Percentiles rank a stretch among this genome's conserved stretches.
These are phyloP conservation scores for Viridothelium virens DNA, from an alignment of 495 filamentous ascomycete genomes.

Conservation along the genomic window DNA sequence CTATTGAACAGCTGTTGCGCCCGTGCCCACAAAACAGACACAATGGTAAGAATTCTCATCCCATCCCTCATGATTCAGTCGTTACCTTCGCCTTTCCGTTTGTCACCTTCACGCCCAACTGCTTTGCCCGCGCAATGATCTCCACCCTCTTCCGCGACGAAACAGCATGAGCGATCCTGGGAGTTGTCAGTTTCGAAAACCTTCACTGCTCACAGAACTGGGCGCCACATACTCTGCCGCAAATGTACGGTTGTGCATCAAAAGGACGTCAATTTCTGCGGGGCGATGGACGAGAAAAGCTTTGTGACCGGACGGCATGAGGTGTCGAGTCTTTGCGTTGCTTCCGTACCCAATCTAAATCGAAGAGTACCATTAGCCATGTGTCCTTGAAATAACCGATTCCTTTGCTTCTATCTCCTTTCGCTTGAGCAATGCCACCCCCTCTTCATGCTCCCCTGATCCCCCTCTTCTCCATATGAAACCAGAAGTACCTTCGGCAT, in stretches of 20 bases:
- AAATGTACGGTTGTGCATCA: constrained; percentile 99
- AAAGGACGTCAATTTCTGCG: constrained; percentile 88
- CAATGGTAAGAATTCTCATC: not conserved
- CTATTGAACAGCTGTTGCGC: not conserved
- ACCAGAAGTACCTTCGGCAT: constrained; percentile 83
- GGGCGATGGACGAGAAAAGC: constrained; percentile 97
- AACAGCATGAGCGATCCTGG: constrained; percentile 90
- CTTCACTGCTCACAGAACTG: constrained; percentile 10
- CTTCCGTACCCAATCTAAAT: constrained; percentile 89
- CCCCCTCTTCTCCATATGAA: not conserved
- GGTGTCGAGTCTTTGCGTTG: constrained; percentile 97
- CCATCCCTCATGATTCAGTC: constrained; percentile 63
- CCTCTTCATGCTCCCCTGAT: too few species aligned
- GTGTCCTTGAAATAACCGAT: constrained; percentile 1
- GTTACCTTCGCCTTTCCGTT: constrained; percentile 98
- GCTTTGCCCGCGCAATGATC: constrained; percentile 91
- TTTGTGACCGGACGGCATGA: constrained; percentile 99
- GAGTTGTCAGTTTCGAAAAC: constrained; percentile 22
- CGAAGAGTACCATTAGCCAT: not conserved
- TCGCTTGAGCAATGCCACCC: too few species aligned
- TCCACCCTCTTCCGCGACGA: constrained; percentile 97
- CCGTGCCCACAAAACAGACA: not conserved
- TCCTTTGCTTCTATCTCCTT: constrained; percentile 7
- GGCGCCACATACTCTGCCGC: constrained; percentile 82
- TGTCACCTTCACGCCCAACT: constrained; percentile 97